Conservation (phyloP, 1,284 basidiomycete species). For the Leccinum fuscescens region DNA sequence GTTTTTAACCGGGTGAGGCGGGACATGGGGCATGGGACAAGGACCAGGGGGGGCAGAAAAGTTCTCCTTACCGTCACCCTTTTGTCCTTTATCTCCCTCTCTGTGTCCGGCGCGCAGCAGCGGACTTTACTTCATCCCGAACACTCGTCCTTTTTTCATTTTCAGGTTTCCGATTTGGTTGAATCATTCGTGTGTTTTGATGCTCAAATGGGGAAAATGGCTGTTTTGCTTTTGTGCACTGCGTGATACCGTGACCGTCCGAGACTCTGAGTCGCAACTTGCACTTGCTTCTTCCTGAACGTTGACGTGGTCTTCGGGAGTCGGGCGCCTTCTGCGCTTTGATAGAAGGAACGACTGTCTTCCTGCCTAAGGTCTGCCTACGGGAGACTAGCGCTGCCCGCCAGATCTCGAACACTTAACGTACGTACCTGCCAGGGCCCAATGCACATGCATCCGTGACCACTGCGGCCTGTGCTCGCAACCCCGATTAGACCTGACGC, state of each 20-base stretch:
- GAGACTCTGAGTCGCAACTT: background rate
- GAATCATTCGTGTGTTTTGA: background rate
- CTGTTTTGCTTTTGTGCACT: background rate
- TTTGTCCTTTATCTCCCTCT: no score
- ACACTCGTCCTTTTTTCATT: background rate
- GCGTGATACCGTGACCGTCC: background rate
- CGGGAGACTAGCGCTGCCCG: background rate
- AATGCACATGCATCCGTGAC: background rate
- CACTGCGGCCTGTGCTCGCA: background rate
- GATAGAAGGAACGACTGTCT: no score
- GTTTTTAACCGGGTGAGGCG: no score
- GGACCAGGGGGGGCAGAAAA: no score
- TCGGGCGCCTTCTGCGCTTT: background rate
- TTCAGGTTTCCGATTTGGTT: background rate
- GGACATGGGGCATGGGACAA: no score
- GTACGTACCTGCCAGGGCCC: background rate
- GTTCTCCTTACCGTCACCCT: no score
- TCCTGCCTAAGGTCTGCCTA: no score
- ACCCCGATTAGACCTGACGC: background rate
- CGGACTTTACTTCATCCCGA: no score
- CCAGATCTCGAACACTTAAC: background rate
- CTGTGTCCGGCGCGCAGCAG: no score
- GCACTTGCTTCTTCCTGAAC: background rate
- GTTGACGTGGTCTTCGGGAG: background rate
- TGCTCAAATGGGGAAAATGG: background rate